These are phyloP conservation scores for Tolypocladium ophioglossoides DNA, from an alignment of 2,329 filamentous ascomycete species.

Conservation along the genomic window DNA sequence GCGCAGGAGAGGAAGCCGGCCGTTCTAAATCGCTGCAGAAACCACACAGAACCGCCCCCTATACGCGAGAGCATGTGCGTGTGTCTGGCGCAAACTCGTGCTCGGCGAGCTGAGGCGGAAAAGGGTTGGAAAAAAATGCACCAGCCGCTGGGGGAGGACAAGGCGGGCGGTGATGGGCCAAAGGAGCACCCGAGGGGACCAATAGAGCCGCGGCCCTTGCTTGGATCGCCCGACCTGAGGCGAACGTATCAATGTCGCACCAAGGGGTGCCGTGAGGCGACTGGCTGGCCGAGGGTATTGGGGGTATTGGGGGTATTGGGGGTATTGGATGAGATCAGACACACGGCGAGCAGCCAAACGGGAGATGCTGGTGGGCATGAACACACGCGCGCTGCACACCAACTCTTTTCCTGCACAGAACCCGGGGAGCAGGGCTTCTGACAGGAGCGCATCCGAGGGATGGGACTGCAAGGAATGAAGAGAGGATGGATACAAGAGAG, in stretches of 20 bases:
- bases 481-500: not conserved
- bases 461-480: not conserved
- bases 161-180: slow-evolving; percentile 6
- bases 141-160: not conserved
- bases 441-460: not conserved
- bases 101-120: not conserved
- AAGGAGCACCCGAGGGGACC: slow-evolving; percentile 2
- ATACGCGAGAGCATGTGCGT: not conserved
- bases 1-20: not conserved
- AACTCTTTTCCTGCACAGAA: not conserved
- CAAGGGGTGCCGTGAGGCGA: slow-evolving; percentile 1
- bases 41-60: not conserved
- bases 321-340: not conserved
- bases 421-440: not conserved
- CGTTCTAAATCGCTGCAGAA: not conserved
- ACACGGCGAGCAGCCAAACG: not conserved
- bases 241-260: slow-evolving; percentile 4
- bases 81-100: not conserved
- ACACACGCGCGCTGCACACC: not conserved
- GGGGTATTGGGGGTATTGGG: no score
- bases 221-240: slow-evolving; percentile 5
- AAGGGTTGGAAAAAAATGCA: not conserved
- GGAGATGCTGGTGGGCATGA: not conserved
- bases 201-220: slow-evolving; percentile 6
- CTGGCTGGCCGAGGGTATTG: not conserved